Evolutionary conservation across 2,329 filamentous ascomycete genomes (phyloP), one percentile per base, ranked within the genome.

Genomic region (Eurotiales sp.): DNA sequence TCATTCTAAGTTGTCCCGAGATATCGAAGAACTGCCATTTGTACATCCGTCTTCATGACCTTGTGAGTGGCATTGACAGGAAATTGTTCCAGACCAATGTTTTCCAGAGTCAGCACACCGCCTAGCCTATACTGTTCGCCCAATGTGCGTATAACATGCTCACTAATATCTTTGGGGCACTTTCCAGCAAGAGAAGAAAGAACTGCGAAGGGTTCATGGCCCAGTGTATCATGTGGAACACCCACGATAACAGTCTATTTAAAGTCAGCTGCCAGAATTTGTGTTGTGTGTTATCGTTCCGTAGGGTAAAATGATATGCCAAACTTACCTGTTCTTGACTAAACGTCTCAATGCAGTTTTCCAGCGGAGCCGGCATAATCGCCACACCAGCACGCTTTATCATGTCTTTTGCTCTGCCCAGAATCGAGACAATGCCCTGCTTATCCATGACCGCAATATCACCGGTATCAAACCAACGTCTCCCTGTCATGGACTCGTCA

Each of bases 311-410:
- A n/a, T n/a, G n/a, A n/a, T n/a, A n/a, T n/a, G n/a, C n/a, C n/a
- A n/a, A n/a, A 1, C 15, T 32, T 44, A 44, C 42, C 42, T 44
- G 42, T 19, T 23, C 17, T 8, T 17, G 25, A 5, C 10, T 44
- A 27, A 32, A 32, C 14, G 42, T 27, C n/a, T 23, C 25, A 22
- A 44, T 44, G 6, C 25, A 44, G 17, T 27, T 44, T 12, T 44
- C 42, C 23, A 44, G 25, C 21, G 42, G 25, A 5, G 42, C 42
- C 11, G 42, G 42, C 42, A 44, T 44, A 25, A 44, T 44, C 17
- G 22, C 42, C 17, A 44, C 27, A 44, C 27, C 42, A 21, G 25
- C 42, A 19, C 42, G 42, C 15, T 44, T 44, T 1, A 44, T 44
- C 42, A 44, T 44, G 21, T 44, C 42, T 14, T 44, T 44, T 12